Conservation (phyloP, 1,284 basidiomycete genomes). For the Entoloma clypeatum region DNA sequence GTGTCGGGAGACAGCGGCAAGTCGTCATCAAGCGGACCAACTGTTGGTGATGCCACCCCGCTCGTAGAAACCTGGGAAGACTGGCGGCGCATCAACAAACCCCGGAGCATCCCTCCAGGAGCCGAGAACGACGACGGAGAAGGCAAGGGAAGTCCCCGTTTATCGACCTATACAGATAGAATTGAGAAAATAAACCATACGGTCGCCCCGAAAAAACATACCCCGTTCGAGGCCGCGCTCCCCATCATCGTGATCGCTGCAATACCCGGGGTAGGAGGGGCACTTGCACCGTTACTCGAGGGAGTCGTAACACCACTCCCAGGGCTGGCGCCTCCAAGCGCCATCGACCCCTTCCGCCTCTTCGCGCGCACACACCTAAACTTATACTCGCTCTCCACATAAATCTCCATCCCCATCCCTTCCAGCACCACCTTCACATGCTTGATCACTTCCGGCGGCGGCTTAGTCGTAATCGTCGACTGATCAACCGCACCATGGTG, state of each 20-base stretch:
- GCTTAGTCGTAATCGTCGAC: slow-evolving; percentile 81
- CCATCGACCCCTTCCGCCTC: slow-evolving; percentile 55
- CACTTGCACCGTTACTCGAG: slow-evolving; percentile 24
- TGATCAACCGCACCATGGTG: slow-evolving; percentile 95
- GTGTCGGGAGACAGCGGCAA: slow-evolving; percentile 35
- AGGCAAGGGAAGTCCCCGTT: slow-evolving; percentile 76
- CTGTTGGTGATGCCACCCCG: slow-evolving; percentile 31
- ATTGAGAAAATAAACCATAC: slow-evolving; percentile 4
- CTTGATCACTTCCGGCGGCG: slow-evolving; percentile 84
- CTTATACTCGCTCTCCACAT: slow-evolving; percentile 86
- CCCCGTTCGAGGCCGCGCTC: slow-evolving; percentile 76
- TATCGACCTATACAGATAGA: slow-evolving; percentile 59
- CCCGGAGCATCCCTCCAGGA: slow-evolving; percentile 77
- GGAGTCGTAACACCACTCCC: slow-evolving; percentile 35
- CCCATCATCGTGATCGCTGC: slow-evolving; percentile 77
- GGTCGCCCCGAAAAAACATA: slow-evolving; percentile 50
- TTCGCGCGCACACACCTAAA: slow-evolving; percentile 77
- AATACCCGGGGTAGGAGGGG: slow-evolving; percentile 42
- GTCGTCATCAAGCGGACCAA: slow-evolving; percentile 43
- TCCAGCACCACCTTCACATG: slow-evolving; percentile 79
- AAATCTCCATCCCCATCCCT: slow-evolving; percentile 89
- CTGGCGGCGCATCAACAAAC: slow-evolving; percentile 82
- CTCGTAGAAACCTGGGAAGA: slow-evolving; percentile 70
- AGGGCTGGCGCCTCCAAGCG: slow-evolving; percentile 21
- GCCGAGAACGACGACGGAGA: slow-evolving; percentile 60